Base-by-base conservation (phyloP, 768 basidiomycete genomes). In the Tubosaeta brunneosetosa region DNA sequence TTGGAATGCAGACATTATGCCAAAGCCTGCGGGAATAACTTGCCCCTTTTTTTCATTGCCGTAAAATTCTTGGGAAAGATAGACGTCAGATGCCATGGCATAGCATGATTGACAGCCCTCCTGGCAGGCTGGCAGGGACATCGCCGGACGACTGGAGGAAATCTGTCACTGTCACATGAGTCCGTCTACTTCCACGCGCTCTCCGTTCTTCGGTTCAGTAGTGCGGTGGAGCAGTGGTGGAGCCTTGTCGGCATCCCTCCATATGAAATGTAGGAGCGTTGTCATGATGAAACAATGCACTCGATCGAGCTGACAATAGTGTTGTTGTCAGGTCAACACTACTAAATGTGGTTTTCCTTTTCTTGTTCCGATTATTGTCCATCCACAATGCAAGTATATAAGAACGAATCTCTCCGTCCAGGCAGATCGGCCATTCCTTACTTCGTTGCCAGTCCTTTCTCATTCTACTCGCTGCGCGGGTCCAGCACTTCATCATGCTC, bases 381-480 rank as follows among this genome's bases (percentile, higher is more conserved):
- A 22, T 12, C 38, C 27, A 29, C 26, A 44, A 31, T 44, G 44
- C 43, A 17, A 43, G 29, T 17, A 27, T 31, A 44, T 44, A 44
- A 44, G n/a, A n/a, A 44, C 44, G 14, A 3, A 16, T 14, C n/a
- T 27, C 16, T 44, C 17, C 2, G n/a, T 19, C 29, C 17, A 17
- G 27, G n/a, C 19, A 46, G 19, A 17, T 19, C 19, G 33, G 12
- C 44, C 32, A 12, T 25, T 34, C 44, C 13, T 34, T 17, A 45
- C 31, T 45, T 32, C 29, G 19, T 17, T 11, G 17, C 44, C 44
- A 26, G 37, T 53, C 49, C 22, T 48, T 59, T 37, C 19, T 34
- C 50, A 27, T 26, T 38, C 7, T 17, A 41, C 52, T 65, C 64
- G 64, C 62, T 66, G 64, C 1, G 64, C 64, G 62, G 17, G 64